Percentiles rank a stretch among this genome's conserved stretches.
phyloP scores from a whole-genome alignment of 176 grass and related monocot genomes.

The Stipa capillata region DNA sequence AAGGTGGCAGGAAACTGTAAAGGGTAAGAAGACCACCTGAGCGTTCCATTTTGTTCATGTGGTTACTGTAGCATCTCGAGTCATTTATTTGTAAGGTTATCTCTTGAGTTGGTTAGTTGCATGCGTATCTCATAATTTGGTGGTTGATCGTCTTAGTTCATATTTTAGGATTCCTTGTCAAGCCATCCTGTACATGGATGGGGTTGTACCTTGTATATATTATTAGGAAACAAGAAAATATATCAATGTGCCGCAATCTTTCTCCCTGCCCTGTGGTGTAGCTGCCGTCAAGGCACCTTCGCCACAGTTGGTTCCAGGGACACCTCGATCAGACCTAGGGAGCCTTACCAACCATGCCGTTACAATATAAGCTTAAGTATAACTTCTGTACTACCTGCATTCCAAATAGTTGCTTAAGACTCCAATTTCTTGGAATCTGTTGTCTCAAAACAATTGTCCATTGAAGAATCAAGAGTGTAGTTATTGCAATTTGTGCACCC shows the following conservation, averaged over 20 bases:
- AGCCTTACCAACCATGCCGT: not conserved
- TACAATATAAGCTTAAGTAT: not conserved
- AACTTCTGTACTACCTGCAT: not conserved
- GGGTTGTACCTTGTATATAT: no score
- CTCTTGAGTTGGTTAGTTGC: no score
- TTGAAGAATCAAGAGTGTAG: not conserved
- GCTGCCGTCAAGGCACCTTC: not conserved
- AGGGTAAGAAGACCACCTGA: not conserved
- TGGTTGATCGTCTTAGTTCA: no score
- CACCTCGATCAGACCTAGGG: not conserved
- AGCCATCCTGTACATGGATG: no score
- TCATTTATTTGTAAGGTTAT: no score
- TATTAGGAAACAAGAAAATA: no score
- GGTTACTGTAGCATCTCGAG: no score
- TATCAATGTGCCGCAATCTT: no score
- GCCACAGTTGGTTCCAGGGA: not conserved
- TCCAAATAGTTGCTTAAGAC: not conserved
- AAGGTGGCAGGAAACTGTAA: not conserved
- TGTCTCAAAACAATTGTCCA: not conserved
- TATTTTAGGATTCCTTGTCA: no score
- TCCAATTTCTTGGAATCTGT: not conserved
- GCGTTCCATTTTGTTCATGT: no score
- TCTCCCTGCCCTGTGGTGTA: not conserved
- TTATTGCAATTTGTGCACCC: not conserved
- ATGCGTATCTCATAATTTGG: no score